A percentile compares a stretch with the other conserved stretches of the same genome.
phyloP scores from a whole-genome alignment of 208 protist species.

The Spongospora subterranea region DNA sequence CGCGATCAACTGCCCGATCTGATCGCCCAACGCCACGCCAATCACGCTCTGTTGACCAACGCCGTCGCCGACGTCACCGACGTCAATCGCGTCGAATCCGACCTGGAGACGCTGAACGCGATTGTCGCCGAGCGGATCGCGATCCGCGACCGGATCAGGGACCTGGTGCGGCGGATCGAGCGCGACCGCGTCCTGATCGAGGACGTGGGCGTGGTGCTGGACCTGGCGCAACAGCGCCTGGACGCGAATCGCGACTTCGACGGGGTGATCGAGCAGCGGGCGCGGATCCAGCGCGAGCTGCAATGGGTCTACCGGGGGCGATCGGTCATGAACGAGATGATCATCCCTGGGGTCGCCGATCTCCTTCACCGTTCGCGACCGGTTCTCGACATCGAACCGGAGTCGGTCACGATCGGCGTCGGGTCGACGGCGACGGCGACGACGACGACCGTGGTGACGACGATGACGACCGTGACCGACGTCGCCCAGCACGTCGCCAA shows the following conservation, averaged over 20 bases:
- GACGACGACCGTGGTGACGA: not conserved
- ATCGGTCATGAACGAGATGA: not conserved
- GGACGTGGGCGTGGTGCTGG: not conserved
- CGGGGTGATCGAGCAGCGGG: not conserved
- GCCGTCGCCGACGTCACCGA: not conserved
- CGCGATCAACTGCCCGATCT: not conserved
- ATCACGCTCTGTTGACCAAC: not conserved
- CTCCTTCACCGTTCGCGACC: not conserved
- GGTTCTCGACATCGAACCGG: not conserved
- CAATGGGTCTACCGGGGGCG: not conserved
- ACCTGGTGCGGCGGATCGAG: not conserved
- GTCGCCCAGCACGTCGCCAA: not conserved
- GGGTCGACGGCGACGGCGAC: not conserved
- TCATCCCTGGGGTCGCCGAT: not conserved
- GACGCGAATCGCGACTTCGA: not conserved
- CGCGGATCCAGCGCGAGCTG: constrained; percentile 9
- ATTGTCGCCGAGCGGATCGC: not conserved
- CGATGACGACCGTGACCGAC: not conserved
- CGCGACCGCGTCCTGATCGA: not conserved
- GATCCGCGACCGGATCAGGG: not conserved
- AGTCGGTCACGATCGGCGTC: not conserved
- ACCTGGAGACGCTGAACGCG: not conserved
- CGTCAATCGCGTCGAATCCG: not conserved
- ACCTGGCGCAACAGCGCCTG: not conserved
- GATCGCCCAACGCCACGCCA: not conserved